These are phyloP conservation scores for Xerophyta viscosa DNA, from an alignment of 106 monocot genomes.

Conservation along the genomic window DNA sequence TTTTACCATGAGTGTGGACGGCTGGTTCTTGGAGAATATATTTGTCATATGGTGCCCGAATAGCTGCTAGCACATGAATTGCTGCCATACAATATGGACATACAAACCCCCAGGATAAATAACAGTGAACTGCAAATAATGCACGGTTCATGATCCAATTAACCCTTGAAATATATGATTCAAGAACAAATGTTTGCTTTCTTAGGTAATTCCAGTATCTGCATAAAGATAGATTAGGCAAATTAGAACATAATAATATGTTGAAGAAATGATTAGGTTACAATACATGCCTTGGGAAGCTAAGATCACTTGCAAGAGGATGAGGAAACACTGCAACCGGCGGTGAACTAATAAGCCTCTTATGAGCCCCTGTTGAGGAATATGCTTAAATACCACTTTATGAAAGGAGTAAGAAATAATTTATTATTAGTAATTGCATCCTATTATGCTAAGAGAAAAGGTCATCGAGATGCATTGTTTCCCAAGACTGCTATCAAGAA, in stretches of 20 bases:
- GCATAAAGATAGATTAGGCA: constrained; percentile 3
- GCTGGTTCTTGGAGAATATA: constrained; percentile 33
- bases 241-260: neutral
- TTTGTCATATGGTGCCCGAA: constrained; percentile 54
- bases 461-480: too few relatives aligned
- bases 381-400: neutral
- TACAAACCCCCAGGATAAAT: constrained; percentile 92
- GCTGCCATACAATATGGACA: constrained; percentile 78
- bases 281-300: constrained; percentile 61
- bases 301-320: constrained; percentile 96
- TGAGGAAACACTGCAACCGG: constrained; percentile 96
- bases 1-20: constrained; percentile 53
- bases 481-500: too few relatives aligned
- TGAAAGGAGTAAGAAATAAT: too few relatives aligned
- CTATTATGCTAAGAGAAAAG: too few relatives aligned
- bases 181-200: constrained; percentile 98
- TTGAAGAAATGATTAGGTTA: neutral
- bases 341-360: constrained; percentile 91
- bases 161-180: constrained; percentile 83
- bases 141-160: constrained; percentile 99
- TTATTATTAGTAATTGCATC: too few relatives aligned
- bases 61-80: constrained; percentile 58
- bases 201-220: constrained; percentile 99
- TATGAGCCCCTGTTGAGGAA: constrained; percentile 55
- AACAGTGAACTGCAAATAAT: constrained; percentile 72